A percentile compares a stretch with the other conserved stretches of the same genome.
phyloP scores from a whole-genome alignment of 495 filamentous ascomycete genomes.

The Monascus purpureus region DNA sequence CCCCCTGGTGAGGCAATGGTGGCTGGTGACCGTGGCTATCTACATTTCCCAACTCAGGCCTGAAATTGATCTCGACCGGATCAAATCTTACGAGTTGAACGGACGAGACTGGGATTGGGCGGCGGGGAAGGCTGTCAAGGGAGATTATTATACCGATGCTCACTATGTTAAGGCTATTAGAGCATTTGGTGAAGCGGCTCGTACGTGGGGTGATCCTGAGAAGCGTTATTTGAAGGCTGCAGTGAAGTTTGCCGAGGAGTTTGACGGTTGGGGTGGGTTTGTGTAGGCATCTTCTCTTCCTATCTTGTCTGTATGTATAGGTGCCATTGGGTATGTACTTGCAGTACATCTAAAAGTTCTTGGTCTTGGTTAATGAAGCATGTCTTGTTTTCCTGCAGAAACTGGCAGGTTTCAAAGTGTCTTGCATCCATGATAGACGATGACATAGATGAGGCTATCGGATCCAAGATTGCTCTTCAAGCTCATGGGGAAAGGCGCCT shows the following conservation, averaged over 20 bases:
- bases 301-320: too few relatives aligned
- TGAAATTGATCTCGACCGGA: conserved; percentile 46
- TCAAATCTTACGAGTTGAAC: conserved; percentile 44
- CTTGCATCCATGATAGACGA: too few relatives aligned
- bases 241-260: conserved; percentile 64
- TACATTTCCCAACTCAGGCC: conserved; percentile 68
- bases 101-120: conserved; percentile 67
- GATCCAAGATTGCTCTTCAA: too few relatives aligned
- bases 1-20: conserved; percentile 69
- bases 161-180: conserved; percentile 75
- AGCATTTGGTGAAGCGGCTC: conserved; percentile 56
- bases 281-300: conserved; percentile 6
- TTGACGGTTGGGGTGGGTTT: conserved; percentile 60
- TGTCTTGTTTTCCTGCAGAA: too few relatives aligned
- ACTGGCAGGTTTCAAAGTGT: too few relatives aligned
- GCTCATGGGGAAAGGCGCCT: too few relatives aligned
- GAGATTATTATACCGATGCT: conserved; percentile 50
- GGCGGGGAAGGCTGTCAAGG: conserved; percentile 50
- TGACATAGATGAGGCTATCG: too few relatives aligned
- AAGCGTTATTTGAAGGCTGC: conserved; percentile 66
- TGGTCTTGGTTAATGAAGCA: too few relatives aligned
- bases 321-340: too few relatives aligned
- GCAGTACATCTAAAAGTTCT: too few relatives aligned
- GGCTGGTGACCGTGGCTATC: conserved; percentile 63
- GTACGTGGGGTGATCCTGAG: conserved; percentile 75